Conservation (phyloP, 345 rosid genomes). For the Lagerstroemia speciosa region DNA sequence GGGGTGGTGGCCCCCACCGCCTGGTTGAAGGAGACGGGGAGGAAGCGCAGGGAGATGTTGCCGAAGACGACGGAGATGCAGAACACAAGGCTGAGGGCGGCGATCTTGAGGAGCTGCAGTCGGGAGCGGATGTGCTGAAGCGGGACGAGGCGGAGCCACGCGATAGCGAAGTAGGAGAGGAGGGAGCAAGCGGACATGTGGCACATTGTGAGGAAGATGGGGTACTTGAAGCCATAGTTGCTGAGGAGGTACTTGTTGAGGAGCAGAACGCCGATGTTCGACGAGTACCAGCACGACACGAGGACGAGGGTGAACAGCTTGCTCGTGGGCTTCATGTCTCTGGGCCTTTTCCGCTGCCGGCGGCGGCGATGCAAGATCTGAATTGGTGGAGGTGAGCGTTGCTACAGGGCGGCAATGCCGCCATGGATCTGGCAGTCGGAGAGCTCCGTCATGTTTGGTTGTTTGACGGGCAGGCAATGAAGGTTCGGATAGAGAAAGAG, state of each 20-base stretch:
- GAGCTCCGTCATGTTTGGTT: background rate
- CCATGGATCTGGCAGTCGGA: background rate
- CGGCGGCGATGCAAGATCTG: background rate
- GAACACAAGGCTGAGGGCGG: conserved; percentile 76
- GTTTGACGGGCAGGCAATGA: background rate
- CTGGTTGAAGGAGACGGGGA: conserved; percentile 90
- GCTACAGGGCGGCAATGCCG: background rate
- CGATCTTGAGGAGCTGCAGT: conserved; percentile 81
- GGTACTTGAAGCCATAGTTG: conserved; percentile 96
- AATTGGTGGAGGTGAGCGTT: background rate
- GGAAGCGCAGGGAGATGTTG: conserved; percentile 65
- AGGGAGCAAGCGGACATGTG: conserved; percentile 98
- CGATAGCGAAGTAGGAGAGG: conserved; percentile 84
- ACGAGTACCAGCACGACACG: conserved; percentile 82
- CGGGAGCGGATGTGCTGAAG: conserved; percentile 92
- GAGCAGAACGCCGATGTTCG: conserved; percentile 89
- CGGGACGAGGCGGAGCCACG: conserved; percentile 95
- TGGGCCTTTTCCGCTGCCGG: background rate
- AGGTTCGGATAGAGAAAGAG: background rate
- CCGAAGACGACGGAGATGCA: conserved; percentile 97
- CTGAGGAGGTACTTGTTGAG: conserved; percentile 88
- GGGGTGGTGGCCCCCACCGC: conserved; percentile 99
- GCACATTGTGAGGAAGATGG: conserved; percentile 97
- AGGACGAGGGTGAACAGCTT: conserved; percentile 69
- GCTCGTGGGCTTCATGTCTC: conserved; percentile 12